A percentile compares a stretch with the other conserved stretches of the same genome.
Evolutionary conservation across 192 early-diverging fungal genomes (phyloP).

Genomic region (Coemansia sp.): DNA sequence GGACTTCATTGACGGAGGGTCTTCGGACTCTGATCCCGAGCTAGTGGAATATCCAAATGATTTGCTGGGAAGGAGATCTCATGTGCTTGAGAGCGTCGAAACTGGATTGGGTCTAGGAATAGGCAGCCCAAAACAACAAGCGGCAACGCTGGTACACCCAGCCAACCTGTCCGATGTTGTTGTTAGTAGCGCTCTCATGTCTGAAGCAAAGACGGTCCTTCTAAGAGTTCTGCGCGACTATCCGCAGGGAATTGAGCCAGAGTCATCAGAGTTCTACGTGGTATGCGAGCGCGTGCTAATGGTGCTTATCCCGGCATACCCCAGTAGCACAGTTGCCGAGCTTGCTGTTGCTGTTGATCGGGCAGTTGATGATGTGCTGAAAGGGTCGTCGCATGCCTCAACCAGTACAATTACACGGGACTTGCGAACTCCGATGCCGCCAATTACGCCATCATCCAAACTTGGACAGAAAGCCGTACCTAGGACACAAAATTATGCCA

Average conservation of each 20-base stretch:
- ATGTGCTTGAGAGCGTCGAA: background rate
- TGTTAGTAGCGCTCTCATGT: conserved; percentile 17
- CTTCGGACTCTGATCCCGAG: conserved; percentile 44
- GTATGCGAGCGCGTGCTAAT: conserved; percentile 39
- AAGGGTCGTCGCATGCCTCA: background rate
- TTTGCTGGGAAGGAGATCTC: conserved; percentile 1
- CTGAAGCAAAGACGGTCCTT: conserved; percentile 16
- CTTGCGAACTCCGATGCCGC: background rate
- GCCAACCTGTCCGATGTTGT: conserved; percentile 6
- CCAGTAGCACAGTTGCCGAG: conserved; percentile 30
- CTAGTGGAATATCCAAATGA: conserved; percentile 15
- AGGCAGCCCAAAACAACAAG: background rate
- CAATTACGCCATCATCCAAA: background rate
- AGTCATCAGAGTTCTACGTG: conserved; percentile 40
- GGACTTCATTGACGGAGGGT: conserved; percentile 5
- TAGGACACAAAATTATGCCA: conserved; percentile 12
- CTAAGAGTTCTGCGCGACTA: conserved; percentile 26
- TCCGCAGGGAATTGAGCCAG: conserved; percentile 24
- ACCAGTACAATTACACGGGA: background rate
- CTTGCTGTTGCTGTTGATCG: conserved; percentile 42
- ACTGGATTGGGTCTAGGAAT: conserved; percentile 17
- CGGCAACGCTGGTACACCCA: background rate
- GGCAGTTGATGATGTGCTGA: conserved; percentile 27
- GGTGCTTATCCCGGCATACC: conserved; percentile 33
- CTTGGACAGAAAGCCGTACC: background rate